Evolutionary conservation across 176 grass and related monocot species (phyloP).

Genomic region (Triticum timopheevii): DNA sequence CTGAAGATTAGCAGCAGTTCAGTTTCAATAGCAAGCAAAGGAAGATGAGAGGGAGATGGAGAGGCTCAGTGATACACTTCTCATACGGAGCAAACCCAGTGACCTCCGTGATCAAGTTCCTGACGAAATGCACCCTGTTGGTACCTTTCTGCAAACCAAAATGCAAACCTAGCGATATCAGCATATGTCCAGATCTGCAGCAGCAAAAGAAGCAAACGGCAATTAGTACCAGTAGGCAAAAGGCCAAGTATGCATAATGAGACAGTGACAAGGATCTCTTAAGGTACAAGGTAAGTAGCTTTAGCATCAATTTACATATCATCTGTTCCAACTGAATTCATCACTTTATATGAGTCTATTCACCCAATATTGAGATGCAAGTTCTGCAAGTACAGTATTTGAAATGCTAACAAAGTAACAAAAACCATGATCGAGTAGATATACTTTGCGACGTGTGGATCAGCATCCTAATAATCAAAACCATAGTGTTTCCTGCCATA

Average conservation of each 20-base stretch:
- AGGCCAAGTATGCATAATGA: neutral
- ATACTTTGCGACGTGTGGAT: neutral
- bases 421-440: neutral
- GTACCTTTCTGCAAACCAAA: too few relatives aligned
- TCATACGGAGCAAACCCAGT: too few relatives aligned
- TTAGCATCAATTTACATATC: neutral
- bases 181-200: conserved; percentile 84
- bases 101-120: too few relatives aligned
- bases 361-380: neutral
- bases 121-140: too few relatives aligned
- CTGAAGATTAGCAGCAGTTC: too few relatives aligned
- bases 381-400: neutral
- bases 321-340: neutral
- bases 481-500: neutral
- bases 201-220: neutral
- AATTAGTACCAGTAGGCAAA: conserved; percentile 20
- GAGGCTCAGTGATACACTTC: too few relatives aligned
- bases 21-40: too few relatives aligned
- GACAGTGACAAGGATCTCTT: neutral
- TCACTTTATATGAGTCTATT: neutral
- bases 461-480: neutral
- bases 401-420: neutral
- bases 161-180: too few relatives aligned
- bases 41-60: too few relatives aligned
- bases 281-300: neutral